Evolutionary conservation across 495 filamentous ascomycete species (phyloP), one percentile per base, ranked within the genome.

Genomic region (Neurospora sp.): DNA sequence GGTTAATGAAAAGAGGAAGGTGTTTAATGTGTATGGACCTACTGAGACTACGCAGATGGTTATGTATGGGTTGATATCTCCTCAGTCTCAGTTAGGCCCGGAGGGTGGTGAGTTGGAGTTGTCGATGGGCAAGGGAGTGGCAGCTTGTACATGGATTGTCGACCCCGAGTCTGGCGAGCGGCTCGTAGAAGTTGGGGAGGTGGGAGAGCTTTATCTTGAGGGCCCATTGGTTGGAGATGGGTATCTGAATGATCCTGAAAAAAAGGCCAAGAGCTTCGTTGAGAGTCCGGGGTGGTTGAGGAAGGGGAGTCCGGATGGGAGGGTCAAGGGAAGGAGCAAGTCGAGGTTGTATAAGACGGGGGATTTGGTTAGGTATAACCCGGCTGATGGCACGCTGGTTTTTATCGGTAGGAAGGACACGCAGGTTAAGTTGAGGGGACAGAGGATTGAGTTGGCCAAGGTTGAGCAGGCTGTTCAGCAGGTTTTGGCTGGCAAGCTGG

Each of bases 161-260:
- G 80, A 91, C 90, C 70, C 83, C 89, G 22, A 79, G 77, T 12
- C 90, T 87, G 65, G 85, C 81, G 6, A 88, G 85, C 12, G 81
- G 1, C 87, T 91, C 1, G 87, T 90, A 5, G 80, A 92, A 14
- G 84, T 90, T 9, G 93, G 93, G 3, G 86, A 86, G 12, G 82
- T 92, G 38, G 93, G 93, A 8, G 93, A 97, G 77, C 86, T 97
- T 6, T 90, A 90, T 74, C 86, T 96, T 31, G 90, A 90, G 35
- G 93, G 93, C 0, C 81, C 84, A 0, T 69, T 79, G 2, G 61
- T 87, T 1, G 78, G 73, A 0, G n/a, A 89, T 71, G 93, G 92
- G 2, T 96, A 96, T 72, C 83, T 93, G 44, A 92, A 92, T 69
- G 83, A 89, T 4, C 85, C 87, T 3, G 88, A 90, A 69, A 79